Percentiles rank a stretch among this genome's conserved stretches.
phyloP scores from a whole-genome alignment of 371 early-diverging fungal genomes.

The Actinomortierella wolfii region DNA sequence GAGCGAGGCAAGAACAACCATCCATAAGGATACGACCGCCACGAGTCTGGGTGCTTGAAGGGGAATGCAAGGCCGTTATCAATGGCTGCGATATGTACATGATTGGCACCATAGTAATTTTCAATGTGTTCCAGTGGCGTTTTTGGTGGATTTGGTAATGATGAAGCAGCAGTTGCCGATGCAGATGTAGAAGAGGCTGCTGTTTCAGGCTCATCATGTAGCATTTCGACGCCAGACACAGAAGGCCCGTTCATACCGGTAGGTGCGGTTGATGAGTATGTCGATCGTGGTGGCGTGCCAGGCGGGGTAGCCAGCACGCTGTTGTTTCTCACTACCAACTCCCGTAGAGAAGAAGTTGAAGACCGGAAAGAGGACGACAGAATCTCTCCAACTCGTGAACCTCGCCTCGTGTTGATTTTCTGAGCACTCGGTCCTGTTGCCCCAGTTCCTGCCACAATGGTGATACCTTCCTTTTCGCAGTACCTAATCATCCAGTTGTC shows the following conservation, averaged over 20 bases:
- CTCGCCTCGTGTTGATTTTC: constrained; percentile 14
- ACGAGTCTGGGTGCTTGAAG: constrained; percentile 90
- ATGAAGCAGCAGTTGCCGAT: no score
- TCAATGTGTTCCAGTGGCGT: constrained; percentile 7
- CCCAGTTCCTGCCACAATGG: constrained; percentile 24
- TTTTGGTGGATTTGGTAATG: no score
- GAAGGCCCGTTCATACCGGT: not conserved
- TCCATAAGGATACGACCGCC: constrained; percentile 89
- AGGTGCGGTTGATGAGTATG: constrained; percentile 6
- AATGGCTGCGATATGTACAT: constrained; percentile 81
- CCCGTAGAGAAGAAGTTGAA: constrained; percentile 20
- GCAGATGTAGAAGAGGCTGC: not conserved
- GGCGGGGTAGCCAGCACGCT: constrained; percentile 19
- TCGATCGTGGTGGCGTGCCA: constrained; percentile 25
- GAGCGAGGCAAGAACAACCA: constrained; percentile 78
- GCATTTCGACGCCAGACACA: constrained; percentile 11
- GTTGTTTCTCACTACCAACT: constrained; percentile 5
- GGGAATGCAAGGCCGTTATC: constrained; percentile 95
- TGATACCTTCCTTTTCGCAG: constrained; percentile 50
- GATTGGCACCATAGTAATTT: constrained; percentile 31
- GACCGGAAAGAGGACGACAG: constrained; percentile 8
- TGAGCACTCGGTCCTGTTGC: constrained; percentile 7
- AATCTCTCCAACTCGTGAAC: constrained; percentile 30
- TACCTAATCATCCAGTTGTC: constrained; percentile 93
- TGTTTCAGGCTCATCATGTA: not conserved